Percentiles rank a stretch among this genome's conserved stretches.
Evolutionary conservation across 2,329 filamentous ascomycete genomes (phyloP).

Genomic region (Dactylellina parvicollis): DNA sequence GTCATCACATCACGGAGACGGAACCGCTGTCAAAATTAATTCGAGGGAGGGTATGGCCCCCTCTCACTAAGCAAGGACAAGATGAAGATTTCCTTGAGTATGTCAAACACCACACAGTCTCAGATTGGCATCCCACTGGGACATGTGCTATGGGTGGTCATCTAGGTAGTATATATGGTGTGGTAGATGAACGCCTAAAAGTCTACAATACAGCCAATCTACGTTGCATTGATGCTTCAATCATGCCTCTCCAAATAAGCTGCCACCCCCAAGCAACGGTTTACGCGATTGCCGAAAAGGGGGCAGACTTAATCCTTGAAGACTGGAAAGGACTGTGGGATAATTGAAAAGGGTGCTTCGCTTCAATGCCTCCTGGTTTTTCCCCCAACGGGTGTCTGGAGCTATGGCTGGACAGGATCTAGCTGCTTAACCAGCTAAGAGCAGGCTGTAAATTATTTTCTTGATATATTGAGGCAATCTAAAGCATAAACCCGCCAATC

Average conservation of each 20-base stretch:
- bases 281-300: conserved; percentile 49
- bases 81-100: conserved; percentile 60
- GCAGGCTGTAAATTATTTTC: no score
- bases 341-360: background rate
- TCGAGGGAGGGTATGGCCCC: conserved; percentile 59
- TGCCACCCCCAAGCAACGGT: conserved; percentile 57
- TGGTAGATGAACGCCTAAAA: conserved; percentile 63
- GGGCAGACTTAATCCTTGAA: conserved; percentile 50
- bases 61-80: conserved; percentile 47
- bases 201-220: conserved; percentile 64
- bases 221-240: conserved; percentile 61
- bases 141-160: conserved; percentile 63
- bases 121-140: conserved; percentile 63
- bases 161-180: conserved; percentile 60
- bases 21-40: conserved; percentile 62
- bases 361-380: no score
- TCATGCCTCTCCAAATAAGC: conserved; percentile 37
- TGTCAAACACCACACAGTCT: conserved; percentile 60
- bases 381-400: no score
- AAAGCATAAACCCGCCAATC: no score
- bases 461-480: no score
- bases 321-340: conserved; percentile 21
- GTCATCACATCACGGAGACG: conserved; percentile 61
- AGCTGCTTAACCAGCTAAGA: no score
- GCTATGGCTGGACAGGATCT: no score